Conservation (phyloP, 2,329 filamentous ascomycete species). For the Xylaria sp. region DNA sequence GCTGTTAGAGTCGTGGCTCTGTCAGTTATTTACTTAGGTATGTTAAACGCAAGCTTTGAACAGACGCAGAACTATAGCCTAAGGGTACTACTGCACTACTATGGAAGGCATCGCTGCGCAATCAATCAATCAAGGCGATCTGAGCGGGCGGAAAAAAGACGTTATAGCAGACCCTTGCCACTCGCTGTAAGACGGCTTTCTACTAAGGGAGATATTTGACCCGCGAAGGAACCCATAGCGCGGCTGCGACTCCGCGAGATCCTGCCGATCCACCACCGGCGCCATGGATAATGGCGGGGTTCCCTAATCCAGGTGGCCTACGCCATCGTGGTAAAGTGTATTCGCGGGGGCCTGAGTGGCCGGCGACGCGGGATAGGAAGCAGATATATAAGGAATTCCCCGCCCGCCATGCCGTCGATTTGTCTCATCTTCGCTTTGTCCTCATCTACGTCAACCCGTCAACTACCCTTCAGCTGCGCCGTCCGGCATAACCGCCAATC, state of each 20-base stretch:
- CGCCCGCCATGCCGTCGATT: not conserved
- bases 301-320: conserved; percentile 19
- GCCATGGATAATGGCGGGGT: conserved; percentile 36
- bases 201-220: conserved; percentile 38
- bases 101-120: too few relatives aligned
- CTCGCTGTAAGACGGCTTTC: conserved; percentile 9
- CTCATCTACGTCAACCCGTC: not conserved
- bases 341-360: not conserved
- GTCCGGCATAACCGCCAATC: not conserved
- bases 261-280: conserved; percentile 34
- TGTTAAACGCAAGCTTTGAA: too few relatives aligned
- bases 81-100: not conserved
- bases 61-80: too few relatives aligned
- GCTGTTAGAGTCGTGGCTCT: too few relatives aligned
- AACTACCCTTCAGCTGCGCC: not conserved
- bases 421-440: not conserved
- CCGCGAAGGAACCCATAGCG: conserved; percentile 35
- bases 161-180: too few relatives aligned
- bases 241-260: conserved; percentile 29
- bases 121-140: too few relatives aligned
- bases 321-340: conserved; percentile 27
- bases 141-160: not conserved
- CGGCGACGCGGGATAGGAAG: not conserved
- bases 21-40: too few relatives aligned
- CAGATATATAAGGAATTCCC: conserved; percentile 27